phyloP scores from a whole-genome alignment of 257 asterid species.

The Eustoma russellianum region DNA sequence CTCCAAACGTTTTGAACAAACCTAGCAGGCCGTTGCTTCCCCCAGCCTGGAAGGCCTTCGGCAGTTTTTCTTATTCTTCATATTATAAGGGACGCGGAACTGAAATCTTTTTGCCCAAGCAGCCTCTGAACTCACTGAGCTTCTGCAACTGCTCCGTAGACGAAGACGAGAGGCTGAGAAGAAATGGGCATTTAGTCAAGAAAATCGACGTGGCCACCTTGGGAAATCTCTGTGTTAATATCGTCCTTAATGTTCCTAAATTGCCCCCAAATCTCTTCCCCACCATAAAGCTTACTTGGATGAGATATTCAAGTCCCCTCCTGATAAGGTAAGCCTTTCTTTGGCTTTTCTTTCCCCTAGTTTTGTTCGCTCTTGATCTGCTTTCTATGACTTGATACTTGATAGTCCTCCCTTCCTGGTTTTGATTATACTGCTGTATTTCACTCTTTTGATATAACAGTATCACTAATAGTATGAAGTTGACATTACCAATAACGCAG shows the following conservation, averaged over 20 bases:
- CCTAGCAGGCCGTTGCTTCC: slow-evolving; percentile 26
- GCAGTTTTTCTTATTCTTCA: slow-evolving; percentile 4
- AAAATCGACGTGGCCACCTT: slow-evolving; percentile 79
- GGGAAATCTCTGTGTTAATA: slow-evolving; percentile 86
- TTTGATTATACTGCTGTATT: too few relatives aligned
- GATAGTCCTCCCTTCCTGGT: too few relatives aligned
- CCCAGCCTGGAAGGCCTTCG: not conserved
- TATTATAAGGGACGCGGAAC: slow-evolving; percentile 39
- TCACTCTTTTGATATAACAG: too few relatives aligned
- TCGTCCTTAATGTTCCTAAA: slow-evolving; percentile 74
- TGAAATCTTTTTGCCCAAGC: slow-evolving; percentile 28
- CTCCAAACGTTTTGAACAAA: slow-evolving; percentile 38
- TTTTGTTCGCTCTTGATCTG: too few relatives aligned
- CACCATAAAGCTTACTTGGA: slow-evolving; percentile 72
- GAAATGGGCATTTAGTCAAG: slow-evolving; percentile 34
- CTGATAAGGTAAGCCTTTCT: slow-evolving; percentile 54
- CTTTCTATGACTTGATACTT: too few relatives aligned
- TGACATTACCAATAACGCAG: too few relatives aligned
- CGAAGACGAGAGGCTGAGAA: slow-evolving; percentile 29
- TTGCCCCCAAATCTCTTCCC: slow-evolving; percentile 66
- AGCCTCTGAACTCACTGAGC: slow-evolving; percentile 27
- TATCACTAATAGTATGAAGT: too few relatives aligned
- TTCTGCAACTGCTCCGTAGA: slow-evolving; percentile 35
- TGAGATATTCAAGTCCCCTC: slow-evolving; percentile 63
- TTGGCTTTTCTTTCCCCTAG: too few relatives aligned